Base-by-base conservation (phyloP, 225 moss, liverwort and hornwort genomes). In the Thuidium tamariscinum region DNA sequence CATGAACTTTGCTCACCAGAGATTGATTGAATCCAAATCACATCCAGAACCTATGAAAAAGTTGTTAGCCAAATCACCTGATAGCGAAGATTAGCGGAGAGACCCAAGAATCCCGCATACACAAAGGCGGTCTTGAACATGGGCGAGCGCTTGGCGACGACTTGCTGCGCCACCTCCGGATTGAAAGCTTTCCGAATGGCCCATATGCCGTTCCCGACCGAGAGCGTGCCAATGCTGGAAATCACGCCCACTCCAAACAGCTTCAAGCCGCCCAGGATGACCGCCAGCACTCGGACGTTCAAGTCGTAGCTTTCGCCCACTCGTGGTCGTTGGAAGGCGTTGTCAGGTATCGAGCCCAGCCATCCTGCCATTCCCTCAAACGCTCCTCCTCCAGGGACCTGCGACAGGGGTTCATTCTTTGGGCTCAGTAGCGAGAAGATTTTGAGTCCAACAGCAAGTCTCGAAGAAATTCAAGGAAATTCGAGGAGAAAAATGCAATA, bases 71-170 rank as follows among this genome's bases (percentile, higher is more conserved):
- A 52, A 26, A 79, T 52, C 34, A 98, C 97, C 95, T 98, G 98
- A 62, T 96, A 96, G 62, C 95, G 96, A 46, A 98, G 88, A 91
- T 98, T 98, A 52, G 98, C 94, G 71, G 98, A 98, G 60, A 95
- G 86, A 22, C 95, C 98, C 74, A 98, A 77, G 86, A 95, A 96
- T 76, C 94, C 85, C 37, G 90, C 93, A 80, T 96, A 98, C 27
- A 96, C 93, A 59, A 94, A 86, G 68, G 95, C 96, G 71, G 93
- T 93, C 88, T 95, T 96, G 67, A 96, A 77, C 36, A 96, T 82
- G 59, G 95, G 95, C 30, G 96, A 94, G 82, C 96, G 89, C 87
- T 94, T 96, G 81, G 89, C 91, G 3, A 89, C 60, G 57, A 92
- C 80, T 80, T 89, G 89, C 55, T 83, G 88, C 57, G 81, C 36